Conservation (phyloP, 768 basidiomycete species). For the Lactarius sp. region DNA sequence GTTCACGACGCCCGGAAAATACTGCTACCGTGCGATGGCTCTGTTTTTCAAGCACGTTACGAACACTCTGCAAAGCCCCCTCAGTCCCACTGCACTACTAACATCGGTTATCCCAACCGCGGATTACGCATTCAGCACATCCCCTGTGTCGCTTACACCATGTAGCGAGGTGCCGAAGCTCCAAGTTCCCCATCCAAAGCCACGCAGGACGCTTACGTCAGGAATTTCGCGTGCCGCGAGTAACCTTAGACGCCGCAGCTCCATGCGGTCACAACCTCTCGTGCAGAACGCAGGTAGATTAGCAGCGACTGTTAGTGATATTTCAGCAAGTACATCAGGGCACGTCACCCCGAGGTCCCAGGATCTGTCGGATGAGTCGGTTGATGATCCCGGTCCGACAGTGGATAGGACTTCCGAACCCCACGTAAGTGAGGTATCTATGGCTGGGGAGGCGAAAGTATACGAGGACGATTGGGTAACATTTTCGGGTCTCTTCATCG, state of each 20-base stretch:
- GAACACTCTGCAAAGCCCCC: constrained; percentile 34
- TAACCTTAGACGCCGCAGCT: constrained; percentile 5
- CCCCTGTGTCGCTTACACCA: neutral
- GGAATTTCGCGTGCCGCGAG: constrained; percentile 7
- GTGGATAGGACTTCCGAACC: constrained; percentile 21
- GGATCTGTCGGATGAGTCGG: constrained; percentile 18
- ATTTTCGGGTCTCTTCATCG: neutral
- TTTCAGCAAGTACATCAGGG: neutral
- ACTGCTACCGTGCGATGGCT: constrained; percentile 73
- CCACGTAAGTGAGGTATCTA: constrained; percentile 18
- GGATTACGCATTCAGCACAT: neutral
- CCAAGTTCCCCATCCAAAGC: neutral
- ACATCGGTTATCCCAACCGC: neutral
- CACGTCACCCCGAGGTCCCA: constrained; percentile 1
- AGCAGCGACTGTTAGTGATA: neutral
- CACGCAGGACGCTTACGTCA: constrained; percentile 2
- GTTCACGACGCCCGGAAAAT: constrained; percentile 75
- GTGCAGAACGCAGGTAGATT: neutral
- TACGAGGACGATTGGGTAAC: constrained; percentile 51
- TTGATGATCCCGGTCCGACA: constrained; percentile 26
- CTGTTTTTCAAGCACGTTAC: constrained; percentile 65
- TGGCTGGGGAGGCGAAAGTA: constrained; percentile 58
- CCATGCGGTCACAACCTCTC: neutral
- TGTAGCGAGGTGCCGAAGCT: neutral
- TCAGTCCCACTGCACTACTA: neutral